Base-by-base conservation (phyloP, 768 basidiomycete species). In the Boletus coccyginus region DNA sequence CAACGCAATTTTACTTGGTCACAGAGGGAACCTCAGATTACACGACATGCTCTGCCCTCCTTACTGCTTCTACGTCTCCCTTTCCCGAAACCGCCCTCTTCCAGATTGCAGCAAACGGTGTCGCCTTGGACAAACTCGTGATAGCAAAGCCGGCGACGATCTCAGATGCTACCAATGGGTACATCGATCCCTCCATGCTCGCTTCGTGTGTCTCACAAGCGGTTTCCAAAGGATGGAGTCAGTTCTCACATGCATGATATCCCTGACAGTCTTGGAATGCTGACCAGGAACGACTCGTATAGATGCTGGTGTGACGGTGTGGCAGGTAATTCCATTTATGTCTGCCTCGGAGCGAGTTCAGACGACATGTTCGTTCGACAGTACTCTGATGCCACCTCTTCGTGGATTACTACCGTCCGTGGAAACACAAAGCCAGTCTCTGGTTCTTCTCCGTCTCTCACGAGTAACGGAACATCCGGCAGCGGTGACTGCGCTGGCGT, bases 91-190 rank as follows among this genome's bases (percentile, higher is more conserved):
- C 76, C 0, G 70, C 78, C 0, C 65, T 83, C 35, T 78, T 82
- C 66, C 73, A 82, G 59, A 80, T 82, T 51, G 70, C 73, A 19
- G 76, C 77, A 2, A 80, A 71, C 55, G 86, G 86, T 21, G 80
- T 90, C 10, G 66, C 77, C 3, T 63, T 83, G 44, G 68, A 79
- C 66, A 90, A 92, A 71, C 75, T 90, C 48, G 82, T 90, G 57
- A 87, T 92, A 63, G 88, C 88, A 5, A 92, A 92, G 70, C 88
- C 88, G 2, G 84, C 82, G 2, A 53, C 76, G 0, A 58, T 59
- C 8, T 62, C 71, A 9, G 82, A 84, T 51, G 84, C 86, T 3
- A 78, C 58, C 57, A 87, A 81, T 58, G 84, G 78, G 5, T 81
- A 74, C 56, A 86, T 92, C 68, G 74, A 73, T 39, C 73, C 85